Base-by-base conservation (phyloP, 2,329 filamentous ascomycete genomes). In the Colletotrichum ledebouriae region DNA sequence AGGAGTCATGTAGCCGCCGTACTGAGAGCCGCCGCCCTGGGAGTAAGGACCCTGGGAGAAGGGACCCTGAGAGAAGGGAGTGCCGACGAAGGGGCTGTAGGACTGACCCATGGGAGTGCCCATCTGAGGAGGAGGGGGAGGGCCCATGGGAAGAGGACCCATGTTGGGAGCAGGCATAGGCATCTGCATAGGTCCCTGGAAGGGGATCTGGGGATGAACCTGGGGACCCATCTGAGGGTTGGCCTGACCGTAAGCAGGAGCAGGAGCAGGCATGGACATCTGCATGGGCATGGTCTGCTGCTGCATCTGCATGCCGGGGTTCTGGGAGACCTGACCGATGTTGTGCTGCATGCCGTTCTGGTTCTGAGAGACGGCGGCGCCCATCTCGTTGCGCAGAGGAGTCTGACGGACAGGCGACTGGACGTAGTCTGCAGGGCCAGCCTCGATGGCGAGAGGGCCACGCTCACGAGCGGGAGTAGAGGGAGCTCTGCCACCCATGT, bases 391-490 rank as follows among this genome's bases (percentile, higher is more conserved):
- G 15, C 49, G 61, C 33, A 59, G 20, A 12, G 61, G 55, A 11
- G 66, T 65, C 49, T 52, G 49, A n/a, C 25, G 49, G 29, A 37
- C 61, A n/a, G 49, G 49, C 11, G 49, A 33, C 11, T 42, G n/a
- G 39, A 2, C 34, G 5, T 25, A 29, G 33, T 17, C 41, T 25
- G 60, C 4, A 17, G 63, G 59, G 13, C 53, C 66, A 5, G 61
- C 66, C 41, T 69, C 66, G 37, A 69, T 69, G 29, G 66, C 55
- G 12, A 65, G 56, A 46, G 34, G 20, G n/a, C 47, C 62, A 37
- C 55, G 49, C 25, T 65, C 49, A 37, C 25, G 62, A 22, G 49
- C 66, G 41, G 66, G 66, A 44, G 66, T 69, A 17, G 66, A 65
- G 39, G 66, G 61, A 33, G 42, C 53, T 34, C 37, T 59, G 41